Base-by-base conservation (phyloP, 768 basidiomycete genomes). In the Polyporus arcularius region DNA sequence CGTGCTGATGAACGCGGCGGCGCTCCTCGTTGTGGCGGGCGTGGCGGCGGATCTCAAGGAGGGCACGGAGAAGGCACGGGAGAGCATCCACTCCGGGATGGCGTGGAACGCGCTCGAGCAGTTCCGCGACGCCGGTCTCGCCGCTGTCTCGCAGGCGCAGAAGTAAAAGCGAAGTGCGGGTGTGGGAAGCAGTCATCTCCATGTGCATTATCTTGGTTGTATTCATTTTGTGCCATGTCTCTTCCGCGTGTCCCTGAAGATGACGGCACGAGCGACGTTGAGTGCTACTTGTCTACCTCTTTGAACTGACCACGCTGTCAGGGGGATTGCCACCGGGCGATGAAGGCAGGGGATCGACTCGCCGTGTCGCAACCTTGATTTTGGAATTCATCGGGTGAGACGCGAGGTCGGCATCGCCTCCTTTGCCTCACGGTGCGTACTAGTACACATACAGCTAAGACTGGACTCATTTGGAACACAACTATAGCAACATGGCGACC, bases 1-100 rank as follows among this genome's bases (percentile, higher is more conserved):
- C 71, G 92, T 98, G 61, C 75, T 95, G 60, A 76, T 98, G 76
- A 98, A 99, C 68, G 85, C 96, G 3, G 87, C 94, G 4, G 96
- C 94, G 14, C 72, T 98, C 58, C 76, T 99, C 43, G 87, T 95
- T 30, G 86, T 98, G 4, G 87, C 92, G 6, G 95, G 94, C 5
- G 58, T 88, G 47, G 94, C 89, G 21, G 71, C 26, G 11, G 53
- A 65, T 26, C 49, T 60, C 54, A 67, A 63, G 61, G 58, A 67
- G 16, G 66, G 61, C 4, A 58, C 67, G 1, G 58, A 62, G 32
- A 60, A 66, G 58, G 68, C 68, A 18, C 50, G 53, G 57, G 61
- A 71, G 57, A 72, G 72, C 51, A 65, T 73, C 61, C 63, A 65
- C 6, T 66, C 68, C 7, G 72, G 72, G 12, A 68, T 67, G 52